These are phyloP conservation scores for Globisporangium spinosum DNA, from an alignment of 352 stramenopile genomes.

Conservation along the genomic window DNA sequence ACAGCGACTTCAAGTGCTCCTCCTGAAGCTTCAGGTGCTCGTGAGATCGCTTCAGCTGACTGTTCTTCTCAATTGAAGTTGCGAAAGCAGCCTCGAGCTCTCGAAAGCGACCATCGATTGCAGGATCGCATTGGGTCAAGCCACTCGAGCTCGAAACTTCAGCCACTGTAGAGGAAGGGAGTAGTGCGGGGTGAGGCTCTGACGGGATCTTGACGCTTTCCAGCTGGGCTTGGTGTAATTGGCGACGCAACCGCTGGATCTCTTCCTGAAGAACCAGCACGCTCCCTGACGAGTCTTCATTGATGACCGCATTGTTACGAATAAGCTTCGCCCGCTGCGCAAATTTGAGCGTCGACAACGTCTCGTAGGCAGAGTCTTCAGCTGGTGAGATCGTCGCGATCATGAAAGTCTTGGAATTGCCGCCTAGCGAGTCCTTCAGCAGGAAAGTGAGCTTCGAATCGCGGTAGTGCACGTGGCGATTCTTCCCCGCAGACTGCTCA, in stretches of 20 bases:
- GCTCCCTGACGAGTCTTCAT: constrained; percentile 74
- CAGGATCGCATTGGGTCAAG: constrained; percentile 28
- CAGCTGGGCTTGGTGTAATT: constrained; percentile 53
- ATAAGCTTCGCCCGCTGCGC: constrained; percentile 83
- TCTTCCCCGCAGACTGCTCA: constrained; percentile 74
- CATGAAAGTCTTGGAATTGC: constrained; percentile 88
- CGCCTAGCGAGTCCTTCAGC: constrained; percentile 79
- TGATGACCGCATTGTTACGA: constrained; percentile 81
- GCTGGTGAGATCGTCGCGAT: constrained; percentile 79
- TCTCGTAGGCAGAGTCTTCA: constrained; percentile 83
- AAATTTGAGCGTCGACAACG: constrained; percentile 83
- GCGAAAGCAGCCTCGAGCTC: constrained; percentile 66
- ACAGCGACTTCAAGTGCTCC: constrained; percentile 48
- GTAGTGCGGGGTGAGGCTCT: constrained; percentile 3
- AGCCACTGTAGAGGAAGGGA: background rate
- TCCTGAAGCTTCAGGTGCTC: constrained; percentile 57
- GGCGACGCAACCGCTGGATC: constrained; percentile 48
- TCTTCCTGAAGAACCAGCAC: constrained; percentile 68
- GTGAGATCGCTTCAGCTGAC: constrained; percentile 44
- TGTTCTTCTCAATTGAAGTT: constrained; percentile 55
- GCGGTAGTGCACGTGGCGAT: constrained; percentile 81
- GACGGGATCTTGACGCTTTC: constrained; percentile 25
- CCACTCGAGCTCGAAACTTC: constrained; percentile 2
- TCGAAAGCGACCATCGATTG: constrained; percentile 39
- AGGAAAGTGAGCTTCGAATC: constrained; percentile 86